Conservation (phyloP, 2,329 filamentous ascomycete genomes). For the Cyphellophora attinorum region DNA sequence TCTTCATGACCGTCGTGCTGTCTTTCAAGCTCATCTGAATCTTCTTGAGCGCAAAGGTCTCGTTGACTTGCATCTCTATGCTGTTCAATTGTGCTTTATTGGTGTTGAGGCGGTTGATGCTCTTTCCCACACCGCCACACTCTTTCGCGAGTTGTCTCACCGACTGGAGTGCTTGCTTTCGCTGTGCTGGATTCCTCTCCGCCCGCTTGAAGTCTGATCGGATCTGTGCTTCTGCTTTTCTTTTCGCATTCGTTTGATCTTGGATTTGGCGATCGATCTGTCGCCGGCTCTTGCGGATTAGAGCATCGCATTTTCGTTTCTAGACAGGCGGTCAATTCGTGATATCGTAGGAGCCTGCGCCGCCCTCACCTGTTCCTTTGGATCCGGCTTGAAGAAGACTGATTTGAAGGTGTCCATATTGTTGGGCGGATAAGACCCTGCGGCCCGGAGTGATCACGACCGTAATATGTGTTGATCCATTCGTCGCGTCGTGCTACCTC, state of each 20-base stretch:
- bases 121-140: constrained; percentile 71
- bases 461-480: too few relatives aligned
- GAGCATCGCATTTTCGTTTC: constrained; percentile 89
- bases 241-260: not conserved
- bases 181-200: constrained; percentile 67
- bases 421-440: too few relatives aligned
- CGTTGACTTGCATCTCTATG: constrained; percentile 95
- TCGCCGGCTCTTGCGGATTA: constrained; percentile 82
- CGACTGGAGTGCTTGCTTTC: constrained; percentile 70
- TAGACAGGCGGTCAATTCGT: too few relatives aligned
- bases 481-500: too few relatives aligned
- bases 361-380: constrained; percentile 70
- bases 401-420: constrained; percentile 80
- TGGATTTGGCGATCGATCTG: constrained; percentile 66
- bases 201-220: constrained; percentile 54
- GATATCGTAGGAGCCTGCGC: too few relatives aligned
- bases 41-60: constrained; percentile 89
- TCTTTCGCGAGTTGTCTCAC: constrained; percentile 82
- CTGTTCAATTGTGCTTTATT: constrained; percentile 85
- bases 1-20: constrained; percentile 89
- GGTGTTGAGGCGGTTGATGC: constrained; percentile 64
- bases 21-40: constrained; percentile 86
- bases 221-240: not conserved
- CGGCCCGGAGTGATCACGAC: too few relatives aligned
- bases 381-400: constrained; percentile 86